Evolutionary conservation across 2,329 filamentous ascomycete genomes (phyloP).

Genomic region (Septoria linicola): DNA sequence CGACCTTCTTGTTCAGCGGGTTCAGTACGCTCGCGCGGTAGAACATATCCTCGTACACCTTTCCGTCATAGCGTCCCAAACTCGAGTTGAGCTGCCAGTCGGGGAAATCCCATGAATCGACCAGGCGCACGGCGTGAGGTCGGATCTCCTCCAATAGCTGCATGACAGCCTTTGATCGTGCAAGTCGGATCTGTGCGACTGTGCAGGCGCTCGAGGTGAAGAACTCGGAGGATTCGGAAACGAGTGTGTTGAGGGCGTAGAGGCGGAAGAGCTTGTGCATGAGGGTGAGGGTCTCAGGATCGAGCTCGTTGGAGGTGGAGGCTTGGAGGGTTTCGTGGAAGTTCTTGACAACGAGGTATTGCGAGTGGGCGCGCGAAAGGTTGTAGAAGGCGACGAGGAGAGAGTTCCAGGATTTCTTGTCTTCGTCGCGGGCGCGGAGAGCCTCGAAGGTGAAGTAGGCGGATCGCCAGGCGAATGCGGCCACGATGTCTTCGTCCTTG

Average conservation of each 20-base stretch:
- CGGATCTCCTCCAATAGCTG: slow-evolving; percentile 68
- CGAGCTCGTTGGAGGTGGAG: slow-evolving; percentile 52
- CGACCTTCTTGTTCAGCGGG: slow-evolving; percentile 68
- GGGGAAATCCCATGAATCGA: slow-evolving; percentile 73
- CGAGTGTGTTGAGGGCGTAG: slow-evolving; percentile 64
- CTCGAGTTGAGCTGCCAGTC: slow-evolving; percentile 75
- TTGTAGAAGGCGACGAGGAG: slow-evolving; percentile 77
- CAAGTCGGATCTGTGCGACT: slow-evolving; percentile 69
- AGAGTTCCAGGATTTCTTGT: slow-evolving; percentile 76
- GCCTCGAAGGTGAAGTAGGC: slow-evolving; percentile 74
- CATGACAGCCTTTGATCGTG: slow-evolving; percentile 66
- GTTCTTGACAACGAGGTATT: slow-evolving; percentile 76
- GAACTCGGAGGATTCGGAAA: slow-evolving; percentile 69
- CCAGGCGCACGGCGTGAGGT: slow-evolving; percentile 69
- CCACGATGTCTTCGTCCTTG: slow-evolving; percentile 67
- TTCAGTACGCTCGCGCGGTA: slow-evolving; percentile 69
- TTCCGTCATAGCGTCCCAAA: slow-evolving; percentile 68
- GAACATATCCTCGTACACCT: slow-evolving; percentile 78
- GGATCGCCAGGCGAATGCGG: slow-evolving; percentile 72
- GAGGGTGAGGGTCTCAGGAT: slow-evolving; percentile 56
- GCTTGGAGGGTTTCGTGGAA: slow-evolving; percentile 68
- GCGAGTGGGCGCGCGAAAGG: slow-evolving; percentile 70
- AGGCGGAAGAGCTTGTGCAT: slow-evolving; percentile 68
- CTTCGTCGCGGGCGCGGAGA: slow-evolving; percentile 69
- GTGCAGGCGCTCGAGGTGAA: slow-evolving; percentile 68